Evolutionary conservation across 2,329 filamentous ascomycete species (phyloP), one percentile per base, ranked within the genome.

Genomic region (Stagonosporopsis cucurbitacearum): DNA sequence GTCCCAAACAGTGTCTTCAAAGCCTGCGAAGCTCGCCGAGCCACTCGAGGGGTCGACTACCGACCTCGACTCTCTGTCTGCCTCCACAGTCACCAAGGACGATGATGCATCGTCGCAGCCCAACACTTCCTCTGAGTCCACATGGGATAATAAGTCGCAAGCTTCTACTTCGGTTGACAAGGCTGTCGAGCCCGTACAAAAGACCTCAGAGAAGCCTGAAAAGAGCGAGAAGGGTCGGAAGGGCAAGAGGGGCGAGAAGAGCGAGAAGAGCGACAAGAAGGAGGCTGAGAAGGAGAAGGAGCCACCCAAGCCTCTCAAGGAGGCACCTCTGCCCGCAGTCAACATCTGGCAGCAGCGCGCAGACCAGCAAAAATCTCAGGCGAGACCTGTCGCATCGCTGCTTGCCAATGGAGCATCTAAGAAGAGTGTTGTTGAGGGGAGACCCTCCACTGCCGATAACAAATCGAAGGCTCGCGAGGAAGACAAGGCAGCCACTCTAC

Each of bases 321-420:
- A 95, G 58, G 94, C 94, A 17, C 89, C 92, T 26, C 82, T 90
- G 39, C 95, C 95, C 0, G 76, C 86, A 1, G 89, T 97, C 54
- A 99, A 99, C 74, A 81, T 93, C 59, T 99, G 95, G 94, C 84
- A 88, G 60, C 86, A 93, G 76, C 86, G 93, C 52, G 88, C 84
- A 66, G 88, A 92, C 68, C 87, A 86, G 42, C 78, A 82, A 40
- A 79, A 82, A 59, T 80, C 84, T 35, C 88, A 86, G 72, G 72
- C 74, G 22, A 83, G 65, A 30, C 59, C 62, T 25, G 79, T 82
- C 58, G 76, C 82, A n/a, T 77, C 70, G 66, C 22, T 66, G 11
- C 46, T 49, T 6, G 59, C 66, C 6, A 70, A 69, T 48, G 69
- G 68, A 17, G 39, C 57, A 8, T 39, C 60, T 17, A 74, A 69